phyloP scores from a whole-genome alignment of 2,329 filamentous ascomycete genomes.

The Calonectria leucothoes region DNA sequence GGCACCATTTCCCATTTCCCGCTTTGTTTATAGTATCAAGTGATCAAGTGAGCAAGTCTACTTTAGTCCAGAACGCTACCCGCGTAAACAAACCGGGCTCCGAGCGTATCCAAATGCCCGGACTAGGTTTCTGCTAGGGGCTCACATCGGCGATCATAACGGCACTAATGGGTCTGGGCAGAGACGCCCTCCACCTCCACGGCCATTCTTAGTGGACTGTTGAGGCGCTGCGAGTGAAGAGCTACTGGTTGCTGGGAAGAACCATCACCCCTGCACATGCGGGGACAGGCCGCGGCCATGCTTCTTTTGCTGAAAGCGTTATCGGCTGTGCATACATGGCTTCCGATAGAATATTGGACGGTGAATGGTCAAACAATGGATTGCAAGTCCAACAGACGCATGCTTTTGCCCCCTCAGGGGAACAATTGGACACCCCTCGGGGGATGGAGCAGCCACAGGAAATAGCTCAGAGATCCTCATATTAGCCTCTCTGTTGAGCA shows the following conservation, averaged over 20 bases:
- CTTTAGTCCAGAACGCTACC: background rate
- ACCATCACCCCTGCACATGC: background rate
- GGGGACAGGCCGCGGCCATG: background rate
- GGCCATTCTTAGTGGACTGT: background rate
- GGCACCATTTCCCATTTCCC: background rate
- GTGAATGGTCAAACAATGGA: background rate
- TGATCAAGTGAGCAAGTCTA: background rate
- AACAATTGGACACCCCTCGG: background rate
- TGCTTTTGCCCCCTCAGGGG: background rate
- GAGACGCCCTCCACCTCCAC: background rate
- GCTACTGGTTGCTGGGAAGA: background rate
- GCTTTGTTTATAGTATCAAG: background rate
- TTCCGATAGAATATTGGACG: background rate
- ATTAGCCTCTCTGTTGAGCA: background rate
- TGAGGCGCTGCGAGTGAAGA: background rate
- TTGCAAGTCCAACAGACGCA: background rate
- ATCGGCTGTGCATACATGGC: conserved; percentile 2
- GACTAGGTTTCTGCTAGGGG: conserved; percentile 5
- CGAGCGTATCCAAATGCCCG: background rate
- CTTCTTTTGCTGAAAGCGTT: background rate
- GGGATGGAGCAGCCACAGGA: background rate
- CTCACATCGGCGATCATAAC: conserved; percentile 6
- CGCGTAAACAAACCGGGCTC: background rate
- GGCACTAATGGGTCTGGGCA: background rate
- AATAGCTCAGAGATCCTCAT: background rate